Evolutionary conservation across 1,284 basidiomycete genomes (phyloP).

Genomic region (Phellopilus nigrolimitatus): DNA sequence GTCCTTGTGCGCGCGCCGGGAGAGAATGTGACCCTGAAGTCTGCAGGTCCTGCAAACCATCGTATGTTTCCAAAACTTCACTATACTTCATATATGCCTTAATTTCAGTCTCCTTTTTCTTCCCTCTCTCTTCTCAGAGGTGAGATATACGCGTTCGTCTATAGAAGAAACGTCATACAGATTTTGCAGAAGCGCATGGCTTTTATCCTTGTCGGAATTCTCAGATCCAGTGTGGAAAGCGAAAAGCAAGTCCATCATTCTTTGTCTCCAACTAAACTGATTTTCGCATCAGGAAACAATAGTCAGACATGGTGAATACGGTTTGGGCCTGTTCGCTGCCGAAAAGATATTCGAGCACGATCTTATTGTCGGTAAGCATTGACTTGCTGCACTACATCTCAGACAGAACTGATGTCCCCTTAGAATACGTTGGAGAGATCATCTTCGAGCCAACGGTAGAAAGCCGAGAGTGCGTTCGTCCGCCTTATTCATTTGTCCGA

Average conservation of each 20-base stretch:
- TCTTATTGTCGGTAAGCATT: conserved; percentile 43
- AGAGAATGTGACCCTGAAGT: conserved; percentile 42
- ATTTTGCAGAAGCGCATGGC: conserved; percentile 18
- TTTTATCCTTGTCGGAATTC: conserved; percentile 36
- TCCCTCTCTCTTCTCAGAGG: conserved; percentile 3
- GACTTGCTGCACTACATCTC: neutral
- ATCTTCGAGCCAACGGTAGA: conserved; percentile 38
- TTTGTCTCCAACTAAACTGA: conserved; percentile 7
- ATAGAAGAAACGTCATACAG: neutral
- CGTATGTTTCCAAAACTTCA: conserved; percentile 26
- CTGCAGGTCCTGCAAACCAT: conserved; percentile 30
- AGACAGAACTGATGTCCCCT: conserved; percentile 1
- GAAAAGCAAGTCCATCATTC: conserved; percentile 32
- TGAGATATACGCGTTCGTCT: neutral
- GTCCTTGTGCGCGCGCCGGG: conserved; percentile 37
- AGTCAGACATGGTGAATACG: conserved; percentile 35
- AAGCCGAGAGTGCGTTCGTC: conserved; percentile 38
- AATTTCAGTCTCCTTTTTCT: neutral
- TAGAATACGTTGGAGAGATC: conserved; percentile 59
- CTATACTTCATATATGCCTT: too few species aligned
- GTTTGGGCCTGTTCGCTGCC: conserved; percentile 40
- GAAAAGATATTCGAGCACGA: conserved; percentile 31
- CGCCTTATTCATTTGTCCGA: neutral
- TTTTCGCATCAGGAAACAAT: conserved; percentile 26
- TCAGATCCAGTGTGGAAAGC: conserved; percentile 36